Evolutionary conservation across 2,329 filamentous ascomycete genomes (phyloP), one percentile per base, ranked within the genome.

Genomic region (Penicillium brevicompactum): DNA sequence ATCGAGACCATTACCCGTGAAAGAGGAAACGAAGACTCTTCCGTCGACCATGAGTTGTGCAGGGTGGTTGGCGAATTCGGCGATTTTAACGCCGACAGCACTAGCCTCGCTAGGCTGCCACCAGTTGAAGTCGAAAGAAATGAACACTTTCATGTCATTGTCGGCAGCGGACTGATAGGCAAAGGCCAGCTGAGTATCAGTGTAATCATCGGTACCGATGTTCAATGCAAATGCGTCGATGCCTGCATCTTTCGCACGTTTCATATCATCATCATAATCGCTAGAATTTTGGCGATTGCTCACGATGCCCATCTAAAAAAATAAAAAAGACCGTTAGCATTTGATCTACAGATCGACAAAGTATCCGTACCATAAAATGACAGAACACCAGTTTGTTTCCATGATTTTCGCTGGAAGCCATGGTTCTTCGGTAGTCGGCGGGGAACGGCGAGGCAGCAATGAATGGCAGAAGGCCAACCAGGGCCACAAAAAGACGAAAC

Each of bases 51-150:
- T 73, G 37, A 84, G 78, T 62, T 84, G 80, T 1, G 76, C 79
- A 0, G 77, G 66, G 2, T 68, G 67, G 18, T 63, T 65, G 2
- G 71, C 76, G 54, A 81, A 84, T 54, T 78, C 68, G 11, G 73
- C 74, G 52, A 83, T 73, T 62, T 78, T 80, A 43, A 70, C 63
- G 1, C 79, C 80, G 16, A 80, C 75, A 11, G 68, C 70, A 7
- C 66, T 67, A 1, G 74, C 74, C 41, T 80, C 67, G 10, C 63
- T 55, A 6, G 64, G 62, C 30, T 64, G 55, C 68, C 74, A 80
- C 76, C 78, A 78, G 70, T 82, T 81, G 65, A 82, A 83, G 69
- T 84, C 82, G 57, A 84, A 84, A 1, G 81, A 84, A 58, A 84
- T 77, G 51, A 84, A 83, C 13, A 83, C 79, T 51, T 82, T 81